Base-by-base conservation (phyloP, 1,284 basidiomycete species). In the Apiotrichum mycotoxinovorans region DNA sequence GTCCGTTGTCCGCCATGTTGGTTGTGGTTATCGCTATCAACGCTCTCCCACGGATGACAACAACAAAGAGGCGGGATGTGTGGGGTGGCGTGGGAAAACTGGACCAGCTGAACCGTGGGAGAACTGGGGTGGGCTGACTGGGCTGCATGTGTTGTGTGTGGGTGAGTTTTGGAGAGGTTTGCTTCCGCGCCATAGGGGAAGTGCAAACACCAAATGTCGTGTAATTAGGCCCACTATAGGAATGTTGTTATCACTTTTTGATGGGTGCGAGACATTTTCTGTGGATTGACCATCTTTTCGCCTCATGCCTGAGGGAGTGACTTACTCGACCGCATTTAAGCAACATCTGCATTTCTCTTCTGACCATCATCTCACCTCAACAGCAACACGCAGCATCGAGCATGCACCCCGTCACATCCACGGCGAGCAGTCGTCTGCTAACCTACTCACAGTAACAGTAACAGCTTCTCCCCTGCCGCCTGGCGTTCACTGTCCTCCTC, bases 1-100 rank as follows among this genome's bases (percentile, higher is more conserved):
- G 47, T 11, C 42, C 38, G 15, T 52, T 30, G 50, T 52, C 38
- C 10, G 51, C 44, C 51, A 60, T 63, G 12, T 51, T 43, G 20
- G 52, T 55, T 57, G 55, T 51, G 53, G 51, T 58, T 46, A 51
- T 53, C 40, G 47, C 10, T 22, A 56, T 53, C 53, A 56, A 60
- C 54, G 27, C 34, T 57, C 44, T 57, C 60, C 56, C 56, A 57
- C 56, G 57, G 48, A 44, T 37, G 42, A 51, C 49, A 20, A 27
- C 35, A 37, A 37, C 8, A 37, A 15, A 9, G 17, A 18, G 23
- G 43, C 8, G n/a, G n/a, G n/a, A n/a, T n/a, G n/a, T n/a, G n/a
- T n/a, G n/a, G n/a, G 43, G 18, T 27, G 15, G 8, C 17, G 44
- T 20, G 18, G 30, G 30, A 30, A 12, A 30, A 12, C 30, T 30